phyloP scores from a whole-genome alignment of 441 rosid species.

The Euphorbia schlechtendalii region DNA sequence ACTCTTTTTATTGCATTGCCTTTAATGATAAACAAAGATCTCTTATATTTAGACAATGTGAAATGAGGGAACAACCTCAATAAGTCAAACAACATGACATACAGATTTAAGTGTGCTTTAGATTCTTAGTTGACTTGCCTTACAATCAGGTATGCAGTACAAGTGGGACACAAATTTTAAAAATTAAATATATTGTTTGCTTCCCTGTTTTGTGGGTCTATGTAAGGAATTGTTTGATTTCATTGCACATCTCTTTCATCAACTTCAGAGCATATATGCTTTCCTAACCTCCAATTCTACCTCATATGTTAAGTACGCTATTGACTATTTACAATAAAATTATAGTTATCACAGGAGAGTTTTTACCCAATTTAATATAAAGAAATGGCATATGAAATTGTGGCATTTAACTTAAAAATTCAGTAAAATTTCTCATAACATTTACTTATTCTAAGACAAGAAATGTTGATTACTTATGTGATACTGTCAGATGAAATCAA shows the following conservation, averaged over 20 bases:
- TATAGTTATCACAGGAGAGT: not conserved
- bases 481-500: no score
- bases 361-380: constrained; percentile 6
- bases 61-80: not conserved
- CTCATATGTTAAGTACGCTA: not conserved
- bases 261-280: not conserved
- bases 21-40: not conserved
- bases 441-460: not conserved
- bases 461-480: no score
- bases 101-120: no score
- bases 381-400: not conserved
- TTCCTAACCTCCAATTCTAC: not conserved
- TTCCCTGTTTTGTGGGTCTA: no score
- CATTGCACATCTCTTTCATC: no score
- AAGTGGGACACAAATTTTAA: not conserved
- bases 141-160: not conserved
- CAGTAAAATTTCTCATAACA: not conserved
- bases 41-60: not conserved
- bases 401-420: not conserved
- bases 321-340: not conserved
- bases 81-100: not conserved
- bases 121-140: not conserved
- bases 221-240: not conserved
- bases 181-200: not conserved
- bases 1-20: not conserved